These are phyloP conservation scores for Apiospora hydei DNA, from an alignment of 2,329 filamentous ascomycete species.

Conservation along the genomic window DNA sequence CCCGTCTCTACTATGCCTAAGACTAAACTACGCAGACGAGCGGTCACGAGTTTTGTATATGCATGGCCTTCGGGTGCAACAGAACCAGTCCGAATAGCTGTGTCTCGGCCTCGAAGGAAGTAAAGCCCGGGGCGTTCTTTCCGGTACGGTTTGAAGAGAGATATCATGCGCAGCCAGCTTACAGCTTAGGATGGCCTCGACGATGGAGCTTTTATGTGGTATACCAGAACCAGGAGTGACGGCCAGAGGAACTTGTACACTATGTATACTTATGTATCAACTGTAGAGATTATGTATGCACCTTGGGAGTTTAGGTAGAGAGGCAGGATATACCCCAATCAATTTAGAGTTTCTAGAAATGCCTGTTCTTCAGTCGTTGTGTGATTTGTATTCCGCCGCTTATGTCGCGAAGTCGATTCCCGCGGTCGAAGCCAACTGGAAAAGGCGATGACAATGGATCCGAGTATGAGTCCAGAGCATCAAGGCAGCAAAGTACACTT, in stretches of 20 bases:
- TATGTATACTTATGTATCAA: background rate
- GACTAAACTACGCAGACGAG: background rate
- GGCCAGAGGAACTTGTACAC: conserved; percentile 1
- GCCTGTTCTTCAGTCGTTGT: background rate
- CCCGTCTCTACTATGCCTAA: background rate
- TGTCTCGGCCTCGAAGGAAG: background rate
- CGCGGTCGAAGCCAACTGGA: no score
- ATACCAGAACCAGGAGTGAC: background rate
- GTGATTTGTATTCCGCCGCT: background rate
- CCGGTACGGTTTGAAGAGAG: background rate
- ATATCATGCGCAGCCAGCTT: background rate
- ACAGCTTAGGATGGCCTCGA: background rate
- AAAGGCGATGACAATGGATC: no score
- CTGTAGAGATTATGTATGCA: background rate
- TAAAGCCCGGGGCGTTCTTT: no score
- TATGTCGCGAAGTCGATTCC: background rate
- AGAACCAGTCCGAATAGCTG: background rate
- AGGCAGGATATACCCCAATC: conserved; percentile 21
- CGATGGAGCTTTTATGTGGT: background rate
- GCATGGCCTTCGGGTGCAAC: conserved; percentile 22
- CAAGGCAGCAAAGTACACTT: background rate
- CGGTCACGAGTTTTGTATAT: conserved; percentile 13
- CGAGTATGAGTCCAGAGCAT: background rate
- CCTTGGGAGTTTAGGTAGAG: background rate
- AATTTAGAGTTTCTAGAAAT: background rate